Percentiles rank a stretch among this genome's conserved stretches.
phyloP scores from a whole-genome alignment of 352 stramenopile genomes.

The Phytophthora aleatoria region DNA sequence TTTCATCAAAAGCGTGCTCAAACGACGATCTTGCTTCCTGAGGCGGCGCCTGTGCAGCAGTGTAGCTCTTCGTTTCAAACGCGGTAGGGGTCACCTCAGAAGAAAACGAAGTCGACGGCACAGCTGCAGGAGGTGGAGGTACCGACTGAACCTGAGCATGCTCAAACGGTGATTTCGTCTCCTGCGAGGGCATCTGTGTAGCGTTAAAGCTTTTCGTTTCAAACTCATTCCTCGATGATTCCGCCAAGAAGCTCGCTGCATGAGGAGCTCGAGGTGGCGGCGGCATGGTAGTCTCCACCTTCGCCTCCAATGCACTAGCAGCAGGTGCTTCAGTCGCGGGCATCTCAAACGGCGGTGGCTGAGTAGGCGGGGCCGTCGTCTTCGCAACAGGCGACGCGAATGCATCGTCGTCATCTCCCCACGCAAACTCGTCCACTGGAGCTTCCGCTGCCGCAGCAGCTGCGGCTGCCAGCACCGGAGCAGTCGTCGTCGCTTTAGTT shows the following conservation, averaged over 20 bases:
- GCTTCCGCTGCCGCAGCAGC: constrained; percentile 10
- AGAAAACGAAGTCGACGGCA: constrained; percentile 8
- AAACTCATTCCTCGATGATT: constrained; percentile 5
- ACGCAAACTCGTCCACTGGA: constrained; percentile 46
- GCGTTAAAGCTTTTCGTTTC: constrained; percentile 11
- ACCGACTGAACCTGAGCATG: constrained; percentile 3
- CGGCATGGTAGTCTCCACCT: constrained; percentile 6
- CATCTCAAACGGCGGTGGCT: constrained; percentile 10
- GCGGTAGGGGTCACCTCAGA: neutral
- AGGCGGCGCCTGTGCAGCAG: constrained; percentile 1
- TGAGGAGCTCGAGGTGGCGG: constrained; percentile 1
- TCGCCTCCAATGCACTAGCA: constrained; percentile 14
- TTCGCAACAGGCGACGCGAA: constrained; percentile 25
- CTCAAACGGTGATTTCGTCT: constrained; percentile 9
- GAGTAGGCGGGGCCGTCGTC: constrained; percentile 1
- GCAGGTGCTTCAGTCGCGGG: neutral
- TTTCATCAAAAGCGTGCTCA: constrained; percentile 11
- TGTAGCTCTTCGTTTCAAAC: constrained; percentile 15
- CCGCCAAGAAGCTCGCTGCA: constrained; percentile 1
- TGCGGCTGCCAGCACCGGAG: neutral
- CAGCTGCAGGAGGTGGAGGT: constrained; percentile 3
- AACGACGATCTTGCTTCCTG: constrained; percentile 4
- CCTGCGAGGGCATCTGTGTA: constrained; percentile 11
- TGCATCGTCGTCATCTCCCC: constrained; percentile 48
- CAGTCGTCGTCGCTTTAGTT: constrained; percentile 7